Base-by-base conservation (phyloP, 495 filamentous ascomycete genomes). In the Entonaema liquescens region DNA sequence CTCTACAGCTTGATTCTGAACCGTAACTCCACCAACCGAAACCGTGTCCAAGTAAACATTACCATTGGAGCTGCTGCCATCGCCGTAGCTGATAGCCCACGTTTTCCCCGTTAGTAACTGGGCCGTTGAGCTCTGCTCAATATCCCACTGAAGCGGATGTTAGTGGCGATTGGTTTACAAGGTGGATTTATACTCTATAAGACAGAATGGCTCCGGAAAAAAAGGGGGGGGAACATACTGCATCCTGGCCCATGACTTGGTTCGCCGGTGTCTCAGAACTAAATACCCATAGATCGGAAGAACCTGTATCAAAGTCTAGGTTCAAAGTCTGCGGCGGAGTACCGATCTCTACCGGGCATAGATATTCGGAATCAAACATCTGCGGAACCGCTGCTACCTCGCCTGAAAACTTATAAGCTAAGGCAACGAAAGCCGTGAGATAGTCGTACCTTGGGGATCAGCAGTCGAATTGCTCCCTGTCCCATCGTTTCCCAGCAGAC, bases 31-130 rank as follows among this genome's bases (percentile, higher is more conserved):
- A 36, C 92, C 92, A 49, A 95, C 85, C n/a, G 81, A 87, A 55
- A 96, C 92, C n/a, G 81, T 88, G 77, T 95, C 92, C 53, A 83
- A 79, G 82, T 90, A 93, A 50, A 96, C 91, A 57, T 86, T 84
- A 52, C 92, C 92, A 61, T 80, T 81, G 36, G 91, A 91, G 65
- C 80, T 82, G 74, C 88, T 91, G 31, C 87, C 87, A 72, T 96
- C 92, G 57, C 91, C 92, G 76, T 96, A 95, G 4, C 76, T 77
- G 73, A 95, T 94, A 15, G 78, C 72, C 91, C 91, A 95, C 23
- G 80, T 83, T 36, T 84, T 77, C 40, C 89, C 90, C 0, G 66
- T 55, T 40, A 90, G 71, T 65, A 83, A 74, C 63, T 81, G 81
- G 15, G 85, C 81, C 29, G 85, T 87, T 26, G 71, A 77, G 75